These are phyloP conservation scores for Penicillium turbatum DNA, from an alignment of 495 filamentous ascomycete species.

Conservation along the genomic window DNA sequence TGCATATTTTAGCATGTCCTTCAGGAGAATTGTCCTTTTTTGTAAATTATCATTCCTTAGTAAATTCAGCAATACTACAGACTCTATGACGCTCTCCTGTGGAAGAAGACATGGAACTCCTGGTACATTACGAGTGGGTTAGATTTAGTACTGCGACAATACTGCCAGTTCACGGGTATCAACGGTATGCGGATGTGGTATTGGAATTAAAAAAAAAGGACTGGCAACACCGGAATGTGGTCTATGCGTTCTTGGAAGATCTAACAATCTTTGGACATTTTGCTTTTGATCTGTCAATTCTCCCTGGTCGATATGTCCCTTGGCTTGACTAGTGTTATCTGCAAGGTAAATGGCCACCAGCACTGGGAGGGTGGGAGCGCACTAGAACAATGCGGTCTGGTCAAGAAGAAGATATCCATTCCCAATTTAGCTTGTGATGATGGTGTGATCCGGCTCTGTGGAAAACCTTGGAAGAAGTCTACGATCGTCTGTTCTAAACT, in stretches of 20 bases:
- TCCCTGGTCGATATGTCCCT: neutral
- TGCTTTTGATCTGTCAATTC: neutral
- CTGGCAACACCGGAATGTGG: neutral
- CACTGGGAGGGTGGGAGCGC: neutral
- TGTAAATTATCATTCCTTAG: too few relatives aligned
- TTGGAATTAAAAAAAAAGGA: neutral
- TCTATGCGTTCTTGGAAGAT: neutral
- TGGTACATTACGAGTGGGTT: constrained; percentile 22
- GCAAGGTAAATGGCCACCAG: neutral
- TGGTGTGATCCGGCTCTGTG: constrained; percentile 7
- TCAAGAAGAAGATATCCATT: constrained; percentile 1
- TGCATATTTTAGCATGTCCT: too few relatives aligned
- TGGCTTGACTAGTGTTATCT: neutral
- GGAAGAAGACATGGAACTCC: constrained; percentile 20
- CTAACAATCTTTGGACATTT: neutral
- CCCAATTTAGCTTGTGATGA: constrained; percentile 7
- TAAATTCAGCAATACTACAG: too few relatives aligned
- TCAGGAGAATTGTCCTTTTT: too few relatives aligned
- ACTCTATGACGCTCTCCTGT: constrained; percentile 24
- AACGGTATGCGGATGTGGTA: neutral
- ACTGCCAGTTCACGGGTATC: constrained; percentile 4
- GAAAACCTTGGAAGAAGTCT: neutral
- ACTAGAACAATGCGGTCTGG: neutral
- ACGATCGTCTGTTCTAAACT: neutral
- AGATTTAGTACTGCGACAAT: neutral